These are phyloP conservation scores for Aspergillus asperescens DNA, from an alignment of 495 filamentous ascomycete genomes.

Conservation along the genomic window DNA sequence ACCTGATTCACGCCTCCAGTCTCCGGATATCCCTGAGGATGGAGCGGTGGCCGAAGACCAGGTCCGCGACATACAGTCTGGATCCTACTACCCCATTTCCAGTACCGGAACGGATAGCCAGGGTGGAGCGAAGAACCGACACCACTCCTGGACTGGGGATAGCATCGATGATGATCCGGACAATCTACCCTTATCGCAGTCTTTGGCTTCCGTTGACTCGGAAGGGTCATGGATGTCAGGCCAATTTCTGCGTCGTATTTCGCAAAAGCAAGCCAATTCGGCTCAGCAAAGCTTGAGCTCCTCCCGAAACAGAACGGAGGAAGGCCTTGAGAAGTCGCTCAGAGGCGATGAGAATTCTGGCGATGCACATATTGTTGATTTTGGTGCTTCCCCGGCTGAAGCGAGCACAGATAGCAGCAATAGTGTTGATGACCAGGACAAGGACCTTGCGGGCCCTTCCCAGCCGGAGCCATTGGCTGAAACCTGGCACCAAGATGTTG, in stretches of 20 bases:
- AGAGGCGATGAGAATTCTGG: conserved; percentile 45
- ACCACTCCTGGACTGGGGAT: conserved; percentile 33
- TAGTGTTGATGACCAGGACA: conserved; percentile 30
- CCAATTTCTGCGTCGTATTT: conserved; percentile 49
- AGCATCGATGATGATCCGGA: conserved; percentile 31
- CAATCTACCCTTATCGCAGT: conserved; percentile 56
- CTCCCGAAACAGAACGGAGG: conserved; percentile 27
- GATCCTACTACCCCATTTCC: conserved; percentile 23
- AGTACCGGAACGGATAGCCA: conserved; percentile 26
- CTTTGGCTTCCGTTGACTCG: conserved; percentile 80
- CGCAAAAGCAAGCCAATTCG: conserved; percentile 41
- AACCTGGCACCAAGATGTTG: conserved; percentile 50
- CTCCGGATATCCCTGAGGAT: conserved; percentile 44
- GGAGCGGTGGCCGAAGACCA: conserved; percentile 24
- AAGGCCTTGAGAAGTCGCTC: conserved; percentile 24
- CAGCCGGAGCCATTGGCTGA: conserved; percentile 27
- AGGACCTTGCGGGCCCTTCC: conserved; percentile 21
- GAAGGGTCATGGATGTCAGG: conserved; percentile 93
- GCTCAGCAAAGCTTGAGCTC: conserved; percentile 44
- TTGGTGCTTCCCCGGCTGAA: conserved; percentile 38
- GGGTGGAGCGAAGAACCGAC: conserved; percentile 25
- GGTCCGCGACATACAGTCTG: conserved; percentile 18
- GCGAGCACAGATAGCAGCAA: conserved; percentile 34
- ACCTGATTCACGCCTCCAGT: conserved; percentile 73
- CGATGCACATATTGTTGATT: conserved; percentile 58